Evolutionary conservation across 768 basidiomycete species (phyloP), one percentile per base, ranked within the genome.

Genomic region (Tylopilus sp.): DNA sequence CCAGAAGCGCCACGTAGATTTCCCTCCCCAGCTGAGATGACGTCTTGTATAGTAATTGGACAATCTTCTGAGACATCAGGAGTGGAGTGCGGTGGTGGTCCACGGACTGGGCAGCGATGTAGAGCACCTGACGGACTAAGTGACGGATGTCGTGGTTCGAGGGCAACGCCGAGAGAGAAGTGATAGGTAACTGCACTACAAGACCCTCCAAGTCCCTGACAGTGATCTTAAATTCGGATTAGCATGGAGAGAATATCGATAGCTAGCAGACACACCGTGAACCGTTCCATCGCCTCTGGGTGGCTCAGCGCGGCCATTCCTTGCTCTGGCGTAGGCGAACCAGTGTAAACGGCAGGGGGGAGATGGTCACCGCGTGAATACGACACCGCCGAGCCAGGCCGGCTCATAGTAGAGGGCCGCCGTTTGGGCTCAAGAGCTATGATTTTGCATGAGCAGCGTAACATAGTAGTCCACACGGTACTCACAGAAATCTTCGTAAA

Each of bases 401-500:
- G 76, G 61, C 87, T 89, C 68, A 66, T 61, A 11, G 60, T 57
- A 19, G 77, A 72, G 13, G 72, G 66, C 42, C 78, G 77, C 19
- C 84, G 79, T 70, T 83, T 83, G 33, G 78, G 55, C 57, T 88
- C 87, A 33, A 81, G 69, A 58, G 75, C 77, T 84, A 54, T 11
- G 28, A 38, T 52, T 36, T 12, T 25, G 2, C 58, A 44, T 52
- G 58, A 65, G 51, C 62, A 30, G 28, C 57, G 53, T 37, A 29
- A 38, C n/a, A 53, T 16, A 24, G 42, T 36, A 21, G 16, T 30
- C 45, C 30, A 45, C 22, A 48, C 19, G 17, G 9, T 31, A 69
- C 72, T 60, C 63, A 83, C 92, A 87, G 59, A 99, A 98, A 66
- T 99, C 97, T 61, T 98, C 94, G 71, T 99, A 99, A 12, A 99